Evolutionary conservation across 2,329 filamentous ascomycete genomes (phyloP), one percentile per base, ranked within the genome.

Genomic region (Plenodomus tracheiphilus): DNA sequence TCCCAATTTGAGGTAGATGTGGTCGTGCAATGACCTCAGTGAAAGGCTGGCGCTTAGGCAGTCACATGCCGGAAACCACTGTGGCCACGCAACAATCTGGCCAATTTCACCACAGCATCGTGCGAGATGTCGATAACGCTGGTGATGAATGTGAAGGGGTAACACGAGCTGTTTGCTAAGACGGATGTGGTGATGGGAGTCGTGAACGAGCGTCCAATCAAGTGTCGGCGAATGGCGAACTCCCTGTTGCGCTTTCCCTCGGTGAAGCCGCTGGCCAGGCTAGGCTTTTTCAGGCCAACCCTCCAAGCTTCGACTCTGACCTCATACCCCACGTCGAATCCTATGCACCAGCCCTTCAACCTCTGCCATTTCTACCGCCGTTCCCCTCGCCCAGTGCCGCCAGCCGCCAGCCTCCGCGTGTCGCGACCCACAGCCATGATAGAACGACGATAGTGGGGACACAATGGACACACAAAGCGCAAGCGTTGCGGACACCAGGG

Each of bases 401-500:
- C 50, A 59, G 49, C 54, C 47, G 46, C 52, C 52, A 48, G 55
- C 42, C 51, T 39, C 41, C 47, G 58, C 55, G 63, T 56, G 55
- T 53, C 28, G 53, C 57, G 53, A 57, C 54, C 53, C 51, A 61
- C 63, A 71, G 66, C 63, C 69, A 72, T 72, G 71, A 66, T 65
- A 69, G 62, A 70, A 60, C 64, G 58, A 60, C 68, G 68, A 71
- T 73, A 73, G 55, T 62, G 51, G 39, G 47, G 47, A 44, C 53
- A 83, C 79, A 75, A 88, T 89, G 81, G 80, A 90, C 77, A 81
- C 79, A 71, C 89, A 94, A 77, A 86, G 86, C 65, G 83, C 88
- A 73, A 87, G 87, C 74, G 83, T 89, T 76, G 85, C 88, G 70
- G 89, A 96, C 76, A 82, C 85, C 73, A 84, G 92, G 66, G 84